These are phyloP conservation scores for Fusarium hainanense DNA, from an alignment of 2,329 filamentous ascomycete species.

Conservation along the genomic window DNA sequence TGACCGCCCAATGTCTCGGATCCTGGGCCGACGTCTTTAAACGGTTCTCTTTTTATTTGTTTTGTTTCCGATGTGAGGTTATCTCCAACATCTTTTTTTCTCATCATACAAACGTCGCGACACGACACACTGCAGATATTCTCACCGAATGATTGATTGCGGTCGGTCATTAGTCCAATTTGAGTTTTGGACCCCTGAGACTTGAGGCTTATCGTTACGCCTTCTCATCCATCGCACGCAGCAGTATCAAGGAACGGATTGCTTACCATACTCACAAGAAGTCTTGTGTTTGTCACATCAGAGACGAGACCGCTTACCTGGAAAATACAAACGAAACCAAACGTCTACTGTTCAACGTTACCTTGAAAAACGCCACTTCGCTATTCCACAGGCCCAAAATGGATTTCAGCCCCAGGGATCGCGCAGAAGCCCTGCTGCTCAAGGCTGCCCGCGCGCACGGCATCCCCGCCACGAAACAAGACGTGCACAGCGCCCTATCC, in stretches of 20 bases:
- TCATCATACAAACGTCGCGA: background rate
- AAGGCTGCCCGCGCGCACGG: slow-evolving; percentile 49
- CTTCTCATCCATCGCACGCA: background rate
- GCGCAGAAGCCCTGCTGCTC: slow-evolving; percentile 50
- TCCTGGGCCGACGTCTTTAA: slow-evolving; percentile 34
- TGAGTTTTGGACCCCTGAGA: background rate
- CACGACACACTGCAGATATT: background rate
- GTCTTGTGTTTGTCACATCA: background rate
- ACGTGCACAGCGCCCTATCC: slow-evolving; percentile 52
- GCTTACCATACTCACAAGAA: background rate
- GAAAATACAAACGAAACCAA: background rate
- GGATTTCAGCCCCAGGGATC: slow-evolving; percentile 44
- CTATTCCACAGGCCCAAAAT: slow-evolving; percentile 49
- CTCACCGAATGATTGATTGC: background rate
- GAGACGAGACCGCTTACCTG: too few species aligned
- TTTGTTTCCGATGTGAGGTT: slow-evolving; percentile 34
- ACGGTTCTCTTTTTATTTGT: slow-evolving; percentile 11
- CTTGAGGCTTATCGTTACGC: slow-evolving; percentile 2
- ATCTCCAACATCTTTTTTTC: slow-evolving; percentile 6
- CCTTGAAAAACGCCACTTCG: slow-evolving; percentile 49
- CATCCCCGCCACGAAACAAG: slow-evolving; percentile 50
- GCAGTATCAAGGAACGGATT: too few species aligned
- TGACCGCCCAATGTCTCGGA: slow-evolving; percentile 45
- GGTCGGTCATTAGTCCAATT: too few species aligned
- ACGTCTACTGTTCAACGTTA: slow-evolving; percentile 36